Evolutionary conservation across 1,284 basidiomycete species (phyloP).

Genomic region (Boletus holoroseus): DNA sequence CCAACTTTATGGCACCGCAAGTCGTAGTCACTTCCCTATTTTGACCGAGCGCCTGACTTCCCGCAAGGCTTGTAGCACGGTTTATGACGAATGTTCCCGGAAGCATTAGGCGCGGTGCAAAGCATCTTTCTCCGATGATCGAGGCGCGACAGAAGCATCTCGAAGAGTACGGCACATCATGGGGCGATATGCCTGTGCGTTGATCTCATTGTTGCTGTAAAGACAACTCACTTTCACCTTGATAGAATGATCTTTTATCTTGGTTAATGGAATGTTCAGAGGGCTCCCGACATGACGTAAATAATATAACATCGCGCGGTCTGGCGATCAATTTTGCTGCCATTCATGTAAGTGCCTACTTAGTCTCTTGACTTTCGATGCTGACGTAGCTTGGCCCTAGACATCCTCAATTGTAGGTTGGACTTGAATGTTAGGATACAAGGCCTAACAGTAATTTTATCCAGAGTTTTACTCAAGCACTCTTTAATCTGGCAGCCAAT

Average conservation of each 20-base stretch:
- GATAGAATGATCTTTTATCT: constrained; percentile 39
- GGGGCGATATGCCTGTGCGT: constrained; percentile 37
- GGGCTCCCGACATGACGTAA: constrained; percentile 27
- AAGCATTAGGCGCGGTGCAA: constrained; percentile 13
- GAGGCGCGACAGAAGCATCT: constrained; percentile 32
- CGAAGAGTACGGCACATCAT: constrained; percentile 33
- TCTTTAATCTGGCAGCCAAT: constrained; percentile 35
- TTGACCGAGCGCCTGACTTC: neutral
- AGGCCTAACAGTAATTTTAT: neutral
- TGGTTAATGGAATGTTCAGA: constrained; percentile 42
- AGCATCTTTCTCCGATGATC: constrained; percentile 34
- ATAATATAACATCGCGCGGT: constrained; percentile 32
- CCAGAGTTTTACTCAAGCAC: constrained; percentile 34
- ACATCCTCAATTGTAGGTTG: constrained; percentile 12
- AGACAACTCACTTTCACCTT: neutral
- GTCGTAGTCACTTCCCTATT: constrained; percentile 1
- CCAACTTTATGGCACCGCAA: constrained; percentile 38
- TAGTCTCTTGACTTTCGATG: neutral
- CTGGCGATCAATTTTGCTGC: constrained; percentile 40
- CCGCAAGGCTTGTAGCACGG: constrained; percentile 3
- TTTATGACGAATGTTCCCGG: constrained; percentile 9
- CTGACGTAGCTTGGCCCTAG: neutral
- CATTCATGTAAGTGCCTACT: constrained; percentile 30
- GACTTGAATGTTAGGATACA: neutral
- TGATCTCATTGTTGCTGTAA: neutral